phyloP scores from a whole-genome alignment of 495 filamentous ascomycete species.

The Lasiosphaeria hispida region DNA sequence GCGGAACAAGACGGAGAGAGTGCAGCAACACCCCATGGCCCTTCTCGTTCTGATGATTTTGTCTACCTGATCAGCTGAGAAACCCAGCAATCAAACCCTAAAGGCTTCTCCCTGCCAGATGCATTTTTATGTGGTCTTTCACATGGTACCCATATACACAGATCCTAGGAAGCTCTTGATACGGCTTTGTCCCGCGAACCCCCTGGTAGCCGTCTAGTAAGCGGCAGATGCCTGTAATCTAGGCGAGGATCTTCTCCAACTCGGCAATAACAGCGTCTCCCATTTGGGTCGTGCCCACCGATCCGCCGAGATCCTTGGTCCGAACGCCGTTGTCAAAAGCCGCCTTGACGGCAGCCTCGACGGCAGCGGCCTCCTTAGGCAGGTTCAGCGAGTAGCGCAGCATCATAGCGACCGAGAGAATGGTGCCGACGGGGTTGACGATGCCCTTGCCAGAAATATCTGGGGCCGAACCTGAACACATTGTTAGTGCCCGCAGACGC shows the following conservation, averaged over 20 bases:
- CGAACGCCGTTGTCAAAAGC: constrained; percentile 72
- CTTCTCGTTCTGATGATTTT: too few relatives aligned
- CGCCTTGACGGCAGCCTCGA: constrained; percentile 77
- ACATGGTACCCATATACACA: too few relatives aligned
- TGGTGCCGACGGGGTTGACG: constrained; percentile 80
- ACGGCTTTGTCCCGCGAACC: too few relatives aligned
- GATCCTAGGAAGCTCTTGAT: too few relatives aligned
- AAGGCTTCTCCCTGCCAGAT: too few relatives aligned
- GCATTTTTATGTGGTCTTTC: too few relatives aligned
- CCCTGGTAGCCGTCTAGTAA: too few relatives aligned
- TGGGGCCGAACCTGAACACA: constrained; percentile 57
- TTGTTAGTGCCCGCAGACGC: background rate
- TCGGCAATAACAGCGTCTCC: constrained; percentile 78
- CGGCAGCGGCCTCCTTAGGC: constrained; percentile 64
- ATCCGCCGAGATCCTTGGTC: constrained; percentile 79
- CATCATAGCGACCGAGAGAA: constrained; percentile 89
- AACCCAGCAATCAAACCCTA: too few relatives aligned
- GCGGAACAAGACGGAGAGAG: too few relatives aligned
- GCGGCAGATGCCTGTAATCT: too few relatives aligned
- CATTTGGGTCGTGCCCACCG: constrained; percentile 67
- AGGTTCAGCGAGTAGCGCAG: constrained; percentile 82
- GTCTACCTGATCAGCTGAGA: too few relatives aligned
- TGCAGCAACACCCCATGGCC: too few relatives aligned
- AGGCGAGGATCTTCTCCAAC: constrained; percentile 53
- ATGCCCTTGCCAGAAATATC: constrained; percentile 85